Evolutionary conservation across 129 eudicot genomes (phyloP).

Genomic region (Chrysanthemum makinoi): DNA sequence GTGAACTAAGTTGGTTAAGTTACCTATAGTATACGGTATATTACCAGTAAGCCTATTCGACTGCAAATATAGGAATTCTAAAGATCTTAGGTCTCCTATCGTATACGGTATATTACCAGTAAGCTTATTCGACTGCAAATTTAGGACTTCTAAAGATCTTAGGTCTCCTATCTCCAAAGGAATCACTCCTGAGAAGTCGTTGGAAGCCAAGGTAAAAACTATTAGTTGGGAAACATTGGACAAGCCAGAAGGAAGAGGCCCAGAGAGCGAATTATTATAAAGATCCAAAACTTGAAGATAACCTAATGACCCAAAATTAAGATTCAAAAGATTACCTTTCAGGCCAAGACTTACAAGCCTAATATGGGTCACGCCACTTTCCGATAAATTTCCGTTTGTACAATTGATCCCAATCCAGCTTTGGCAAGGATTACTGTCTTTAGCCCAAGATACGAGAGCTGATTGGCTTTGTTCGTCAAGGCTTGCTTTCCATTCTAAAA

Average conservation of each 20-base stretch:
- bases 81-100: not conserved
- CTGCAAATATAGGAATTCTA: no score
- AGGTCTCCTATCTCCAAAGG: not conserved
- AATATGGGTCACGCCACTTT: not conserved
- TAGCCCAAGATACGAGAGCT: not conserved
- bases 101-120: not conserved
- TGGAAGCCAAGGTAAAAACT: not conserved
- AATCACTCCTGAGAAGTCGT: not conserved
- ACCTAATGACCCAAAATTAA: not conserved
- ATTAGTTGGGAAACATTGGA: not conserved
- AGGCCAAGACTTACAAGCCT: not conserved
- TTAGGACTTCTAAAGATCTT: not conserved
- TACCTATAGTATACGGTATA: not conserved
- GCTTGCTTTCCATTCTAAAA: conserved; percentile 12
- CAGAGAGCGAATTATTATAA: not conserved
- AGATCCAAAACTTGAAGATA: not conserved
- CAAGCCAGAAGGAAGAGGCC: not conserved
- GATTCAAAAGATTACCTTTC: not conserved
- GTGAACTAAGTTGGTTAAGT: not conserved
- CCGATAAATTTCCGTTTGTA: not conserved
- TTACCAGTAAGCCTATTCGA: not conserved
- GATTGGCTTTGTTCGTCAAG: conserved; percentile 2
- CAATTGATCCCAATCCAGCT: not conserved
- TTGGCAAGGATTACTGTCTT: not conserved
- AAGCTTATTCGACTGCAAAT: no score